Evolutionary conservation across 2,329 filamentous ascomycete genomes (phyloP).

Genomic region (Dactylellina parvicollis): DNA sequence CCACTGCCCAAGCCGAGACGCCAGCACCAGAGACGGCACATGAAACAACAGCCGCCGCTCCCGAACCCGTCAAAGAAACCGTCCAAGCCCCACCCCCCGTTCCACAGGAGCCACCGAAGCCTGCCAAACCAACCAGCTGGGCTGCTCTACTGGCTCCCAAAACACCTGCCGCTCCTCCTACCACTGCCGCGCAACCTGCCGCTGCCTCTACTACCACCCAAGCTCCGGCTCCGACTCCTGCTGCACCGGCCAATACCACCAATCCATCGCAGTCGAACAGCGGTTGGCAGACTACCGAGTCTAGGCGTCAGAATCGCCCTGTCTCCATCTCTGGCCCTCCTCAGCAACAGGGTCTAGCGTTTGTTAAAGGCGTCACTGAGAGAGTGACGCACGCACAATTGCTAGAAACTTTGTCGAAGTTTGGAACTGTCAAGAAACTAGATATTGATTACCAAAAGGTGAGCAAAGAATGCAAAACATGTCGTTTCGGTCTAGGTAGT

Average conservation of each 20-base stretch:
- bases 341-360: conserved; percentile 72
- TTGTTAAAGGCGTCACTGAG: conserved; percentile 95
- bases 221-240: conserved; percentile 64
- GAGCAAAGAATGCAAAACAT: conserved; percentile 58
- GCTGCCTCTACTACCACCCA: conserved; percentile 61
- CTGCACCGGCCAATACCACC: conserved; percentile 60
- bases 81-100: conserved; percentile 42
- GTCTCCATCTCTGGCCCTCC: conserved; percentile 60
- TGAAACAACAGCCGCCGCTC: conserved; percentile 17
- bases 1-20: conserved; percentile 34
- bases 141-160: conserved; percentile 42
- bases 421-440: conserved; percentile 76
- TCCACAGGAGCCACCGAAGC: conserved; percentile 47
- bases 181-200: conserved; percentile 56
- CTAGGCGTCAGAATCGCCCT: conserved; percentile 57
- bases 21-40: conserved; percentile 19
- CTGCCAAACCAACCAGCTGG: conserved; percentile 46
- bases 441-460: conserved; percentile 88
- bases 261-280: conserved; percentile 66
- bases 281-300: conserved; percentile 83
- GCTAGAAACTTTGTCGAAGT: conserved; percentile 74
- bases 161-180: conserved; percentile 45
- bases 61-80: conserved; percentile 46
- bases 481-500: neutral
- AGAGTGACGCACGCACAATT: conserved; percentile 80